Percentiles rank a stretch among this genome's conserved stretches.
phyloP scores from a whole-genome alignment of 2,329 filamentous ascomycete species.

The Triangularia verruculosa region DNA sequence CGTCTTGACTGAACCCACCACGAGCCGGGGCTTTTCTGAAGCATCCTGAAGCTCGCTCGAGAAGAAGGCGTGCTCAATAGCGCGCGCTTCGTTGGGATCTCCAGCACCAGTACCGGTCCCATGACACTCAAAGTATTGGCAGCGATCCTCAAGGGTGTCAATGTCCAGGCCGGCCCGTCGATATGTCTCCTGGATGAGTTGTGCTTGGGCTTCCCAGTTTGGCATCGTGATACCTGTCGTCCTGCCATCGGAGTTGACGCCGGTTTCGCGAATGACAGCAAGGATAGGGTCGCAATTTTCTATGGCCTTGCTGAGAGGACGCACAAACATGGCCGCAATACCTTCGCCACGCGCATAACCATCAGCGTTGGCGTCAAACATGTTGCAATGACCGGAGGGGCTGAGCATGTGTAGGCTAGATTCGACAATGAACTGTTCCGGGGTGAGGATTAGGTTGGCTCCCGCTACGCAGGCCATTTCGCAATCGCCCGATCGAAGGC shows the following conservation, averaged over 20 bases:
- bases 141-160: slow-evolving; percentile 32
- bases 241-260: slow-evolving; percentile 49
- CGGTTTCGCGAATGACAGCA: slow-evolving; percentile 47
- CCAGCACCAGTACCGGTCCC: slow-evolving; percentile 38
- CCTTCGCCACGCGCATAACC: slow-evolving; percentile 61
- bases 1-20: slow-evolving; percentile 45
- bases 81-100: slow-evolving; percentile 43
- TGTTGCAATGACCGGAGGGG: slow-evolving; percentile 42
- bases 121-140: slow-evolving; percentile 49
- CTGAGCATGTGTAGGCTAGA: slow-evolving; percentile 45
- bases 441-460: slow-evolving; percentile 42
- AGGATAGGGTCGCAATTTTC: slow-evolving; percentile 47
- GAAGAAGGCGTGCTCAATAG: slow-evolving; percentile 44
- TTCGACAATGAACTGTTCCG: slow-evolving; percentile 43
- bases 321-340: slow-evolving; percentile 48
- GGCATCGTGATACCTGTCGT: slow-evolving; percentile 56
- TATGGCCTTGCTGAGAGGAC: slow-evolving; percentile 49
- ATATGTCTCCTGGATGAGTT: slow-evolving; percentile 46
- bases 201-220: slow-evolving; percentile 42
- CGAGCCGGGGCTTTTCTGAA: slow-evolving; percentile 26
- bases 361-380: slow-evolving; percentile 50
- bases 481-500: slow-evolving; percentile 40
- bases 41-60: background rate
- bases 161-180: slow-evolving; percentile 40
- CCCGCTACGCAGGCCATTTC: slow-evolving; percentile 43